Conservation (phyloP, 2,329 filamentous ascomycete genomes). For the Cladosporium cucumerinum region DNA sequence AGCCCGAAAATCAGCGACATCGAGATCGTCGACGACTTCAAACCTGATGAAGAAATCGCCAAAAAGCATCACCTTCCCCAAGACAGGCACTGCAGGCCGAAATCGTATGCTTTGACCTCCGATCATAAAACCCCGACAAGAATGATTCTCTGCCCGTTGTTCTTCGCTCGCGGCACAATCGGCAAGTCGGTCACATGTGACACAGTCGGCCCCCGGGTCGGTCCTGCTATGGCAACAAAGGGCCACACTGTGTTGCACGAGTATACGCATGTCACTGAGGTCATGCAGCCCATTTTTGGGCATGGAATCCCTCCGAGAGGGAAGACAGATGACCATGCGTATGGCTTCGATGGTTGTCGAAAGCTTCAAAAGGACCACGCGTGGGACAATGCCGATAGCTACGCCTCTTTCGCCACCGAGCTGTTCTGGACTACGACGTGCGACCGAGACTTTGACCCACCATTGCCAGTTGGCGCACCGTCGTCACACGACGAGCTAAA, state of each 20-base stretch:
- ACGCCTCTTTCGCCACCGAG: not conserved
- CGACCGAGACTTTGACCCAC: not conserved
- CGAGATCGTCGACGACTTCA: not conserved
- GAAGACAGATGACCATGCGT: not conserved
- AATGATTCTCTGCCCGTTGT: not conserved
- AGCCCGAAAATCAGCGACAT: not conserved
- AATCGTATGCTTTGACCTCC: not conserved
- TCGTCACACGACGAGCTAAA: not conserved
- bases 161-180: not conserved
- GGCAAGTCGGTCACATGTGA: not conserved
- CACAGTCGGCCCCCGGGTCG: not conserved
- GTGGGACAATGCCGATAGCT: not conserved
- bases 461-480: not conserved
- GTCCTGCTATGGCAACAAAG: not conserved
- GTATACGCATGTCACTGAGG: not conserved
- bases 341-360: not conserved
- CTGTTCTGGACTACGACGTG: not conserved
- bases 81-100: not conserved
- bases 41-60: not conserved
- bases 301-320: not conserved
- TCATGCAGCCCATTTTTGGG: not conserved
- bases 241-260: not conserved
- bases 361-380: not conserved
- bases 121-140: not conserved
- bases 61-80: not conserved